phyloP scores from a whole-genome alignment of 1,284 basidiomycete species.

The Ceratobasidium sp. region DNA sequence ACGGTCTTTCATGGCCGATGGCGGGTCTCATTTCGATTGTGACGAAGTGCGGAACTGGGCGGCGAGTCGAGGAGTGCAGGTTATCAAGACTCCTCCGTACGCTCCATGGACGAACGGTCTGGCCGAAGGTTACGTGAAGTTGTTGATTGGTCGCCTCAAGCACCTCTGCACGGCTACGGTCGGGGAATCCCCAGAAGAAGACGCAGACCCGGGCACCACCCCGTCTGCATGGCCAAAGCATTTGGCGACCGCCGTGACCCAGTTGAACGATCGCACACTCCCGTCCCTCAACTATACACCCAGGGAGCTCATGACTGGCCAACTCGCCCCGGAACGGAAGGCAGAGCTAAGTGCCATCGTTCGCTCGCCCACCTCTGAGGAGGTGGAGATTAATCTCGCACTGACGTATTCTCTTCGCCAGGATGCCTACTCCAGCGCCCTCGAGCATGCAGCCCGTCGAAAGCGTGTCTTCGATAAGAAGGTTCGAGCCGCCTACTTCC shows the following conservation, averaged over 20 bases:
- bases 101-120: conserved; percentile 58
- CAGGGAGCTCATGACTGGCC: conserved; percentile 44
- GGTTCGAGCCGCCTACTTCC: not conserved
- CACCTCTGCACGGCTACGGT: conserved; percentile 53
- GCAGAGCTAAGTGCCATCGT: not conserved
- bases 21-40: conserved; percentile 57
- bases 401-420: conserved; percentile 12
- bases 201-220: not conserved
- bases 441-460: not conserved
- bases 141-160: conserved; percentile 52
- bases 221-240: conserved; percentile 43
- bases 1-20: conserved; percentile 57
- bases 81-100: conserved; percentile 54
- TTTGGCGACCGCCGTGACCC: conserved; percentile 31
- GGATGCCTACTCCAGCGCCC: conserved; percentile 7
- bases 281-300: conserved; percentile 41
- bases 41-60: conserved; percentile 53
- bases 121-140: conserved; percentile 50
- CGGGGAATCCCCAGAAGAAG: conserved; percentile 47
- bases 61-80: conserved; percentile 29
- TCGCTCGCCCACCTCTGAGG: not conserved
- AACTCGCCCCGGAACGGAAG: not conserved
- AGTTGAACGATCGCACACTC: conserved; percentile 45
- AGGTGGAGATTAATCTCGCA: conserved; percentile 2
- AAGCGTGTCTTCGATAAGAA: conserved; percentile 4